phyloP scores from a whole-genome alignment of 768 basidiomycete genomes.

The Leccinellum rugosiceps region DNA sequence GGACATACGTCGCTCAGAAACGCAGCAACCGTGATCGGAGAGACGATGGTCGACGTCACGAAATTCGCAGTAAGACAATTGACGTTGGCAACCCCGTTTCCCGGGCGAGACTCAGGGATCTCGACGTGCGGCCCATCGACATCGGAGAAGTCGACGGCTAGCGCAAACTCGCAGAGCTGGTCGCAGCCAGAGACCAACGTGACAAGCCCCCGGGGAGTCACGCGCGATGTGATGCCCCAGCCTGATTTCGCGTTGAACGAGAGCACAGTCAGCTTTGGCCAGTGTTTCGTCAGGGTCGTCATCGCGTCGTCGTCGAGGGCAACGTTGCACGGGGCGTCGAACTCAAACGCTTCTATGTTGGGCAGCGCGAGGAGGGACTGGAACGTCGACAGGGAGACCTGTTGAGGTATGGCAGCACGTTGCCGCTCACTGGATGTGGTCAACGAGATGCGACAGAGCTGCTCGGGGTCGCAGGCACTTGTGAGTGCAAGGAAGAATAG shows the following conservation, averaged over 20 bases:
- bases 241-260: constrained; percentile 18
- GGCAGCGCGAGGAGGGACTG: constrained; percentile 16
- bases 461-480: constrained; percentile 8
- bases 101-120: neutral
- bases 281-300: constrained; percentile 15
- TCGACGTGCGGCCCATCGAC: constrained; percentile 8
- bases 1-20: constrained; percentile 29
- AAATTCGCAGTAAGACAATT: constrained; percentile 13
- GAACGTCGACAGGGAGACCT: constrained; percentile 15
- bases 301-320: constrained; percentile 21
- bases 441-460: constrained; percentile 10
- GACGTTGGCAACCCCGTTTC: constrained; percentile 10
- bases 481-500: constrained; percentile 21
- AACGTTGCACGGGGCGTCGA: constrained; percentile 21
- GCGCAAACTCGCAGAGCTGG: constrained; percentile 7
- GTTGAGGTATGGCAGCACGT: neutral
- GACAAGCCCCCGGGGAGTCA: constrained; percentile 24
- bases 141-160: constrained; percentile 20
- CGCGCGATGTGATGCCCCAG: constrained; percentile 15
- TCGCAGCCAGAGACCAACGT: constrained; percentile 16
- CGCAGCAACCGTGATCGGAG: constrained; percentile 19
- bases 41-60: constrained; percentile 18
- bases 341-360: constrained; percentile 9
- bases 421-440: neutral
- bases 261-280: constrained; percentile 15